phyloP scores from a whole-genome alignment of 2,329 filamentous ascomycete genomes.

The Arthrocladium fulminans region DNA sequence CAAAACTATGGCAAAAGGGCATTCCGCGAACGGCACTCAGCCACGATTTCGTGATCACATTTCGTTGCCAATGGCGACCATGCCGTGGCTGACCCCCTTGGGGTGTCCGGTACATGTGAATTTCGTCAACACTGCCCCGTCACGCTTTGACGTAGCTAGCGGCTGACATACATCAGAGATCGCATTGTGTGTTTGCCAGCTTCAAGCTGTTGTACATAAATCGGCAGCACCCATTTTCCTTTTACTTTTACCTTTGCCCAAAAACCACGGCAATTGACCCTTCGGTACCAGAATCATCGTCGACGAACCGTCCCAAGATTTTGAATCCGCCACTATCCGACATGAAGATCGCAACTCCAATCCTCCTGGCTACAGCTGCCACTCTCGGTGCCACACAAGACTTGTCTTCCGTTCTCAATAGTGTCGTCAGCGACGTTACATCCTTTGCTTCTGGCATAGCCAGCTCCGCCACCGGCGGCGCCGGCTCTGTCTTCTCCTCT shows the following conservation, averaged over 20 bases:
- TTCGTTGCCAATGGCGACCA: neutral
- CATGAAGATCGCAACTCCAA: constrained; percentile 7
- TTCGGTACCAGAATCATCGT: too few relatives aligned
- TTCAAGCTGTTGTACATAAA: neutral
- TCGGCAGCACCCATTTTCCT: too few relatives aligned
- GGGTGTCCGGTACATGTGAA: too few relatives aligned
- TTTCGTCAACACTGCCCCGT: neutral
- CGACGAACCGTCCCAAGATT: too few relatives aligned
- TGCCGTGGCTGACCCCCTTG: too few relatives aligned
- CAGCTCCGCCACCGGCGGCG: neutral
- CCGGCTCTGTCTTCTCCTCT: neutral
- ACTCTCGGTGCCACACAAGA: neutral
- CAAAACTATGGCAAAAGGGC: neutral
- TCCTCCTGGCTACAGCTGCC: constrained; percentile 2
- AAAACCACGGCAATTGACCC: neutral
- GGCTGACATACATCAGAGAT: neutral
- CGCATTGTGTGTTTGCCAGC: neutral
- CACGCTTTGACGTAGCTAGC: neutral
- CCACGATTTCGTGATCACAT: neutral
- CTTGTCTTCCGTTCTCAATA: neutral
- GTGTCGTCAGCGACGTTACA: constrained; percentile 2
- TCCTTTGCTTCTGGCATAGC: neutral
- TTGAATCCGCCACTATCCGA: neutral
- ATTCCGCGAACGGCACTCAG: neutral
- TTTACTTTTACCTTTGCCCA: neutral